These are phyloP conservation scores for Cercophora scortea DNA, from an alignment of 495 filamentous ascomycete species.

Conservation along the genomic window DNA sequence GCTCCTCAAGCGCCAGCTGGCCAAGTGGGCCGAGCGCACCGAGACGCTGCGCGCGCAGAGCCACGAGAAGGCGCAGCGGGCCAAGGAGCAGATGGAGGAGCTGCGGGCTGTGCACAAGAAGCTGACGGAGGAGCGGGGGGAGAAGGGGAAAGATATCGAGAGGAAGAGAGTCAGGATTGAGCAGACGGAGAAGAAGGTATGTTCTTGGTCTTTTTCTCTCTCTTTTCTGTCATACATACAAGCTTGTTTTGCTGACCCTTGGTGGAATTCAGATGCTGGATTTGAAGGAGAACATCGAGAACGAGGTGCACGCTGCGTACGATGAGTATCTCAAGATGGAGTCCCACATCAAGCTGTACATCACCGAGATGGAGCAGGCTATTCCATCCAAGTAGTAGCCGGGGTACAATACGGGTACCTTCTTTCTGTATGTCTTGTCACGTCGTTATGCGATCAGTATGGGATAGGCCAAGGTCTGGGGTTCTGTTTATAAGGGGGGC, in stretches of 20 bases:
- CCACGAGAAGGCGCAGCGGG: conserved; percentile 68
- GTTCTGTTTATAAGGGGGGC: conserved; percentile 1
- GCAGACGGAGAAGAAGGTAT: conserved; percentile 97
- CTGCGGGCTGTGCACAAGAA: conserved; percentile 71
- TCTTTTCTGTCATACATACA: not conserved
- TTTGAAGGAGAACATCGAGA: conserved; percentile 93
- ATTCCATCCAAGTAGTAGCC: conserved; percentile 32
- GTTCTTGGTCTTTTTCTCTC: conserved; percentile 14
- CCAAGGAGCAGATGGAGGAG: conserved; percentile 85
- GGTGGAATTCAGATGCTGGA: conserved; percentile 74
- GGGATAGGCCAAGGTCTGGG: not conserved
- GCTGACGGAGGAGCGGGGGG: conserved; percentile 73
- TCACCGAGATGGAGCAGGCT: conserved; percentile 96
- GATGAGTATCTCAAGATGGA: conserved; percentile 96
- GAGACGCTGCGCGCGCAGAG: conserved; percentile 69
- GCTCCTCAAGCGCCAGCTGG: conserved; percentile 72
- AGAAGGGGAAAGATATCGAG: conserved; percentile 87
- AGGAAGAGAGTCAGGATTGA: conserved; percentile 83
- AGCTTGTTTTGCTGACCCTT: conserved; percentile 23
- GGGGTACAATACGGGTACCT: too few species aligned
- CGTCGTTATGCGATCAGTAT: conserved; percentile 7
- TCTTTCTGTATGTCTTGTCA: not conserved
- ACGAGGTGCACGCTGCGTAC: conserved; percentile 76
- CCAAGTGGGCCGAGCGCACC: conserved; percentile 77
- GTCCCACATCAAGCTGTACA: conserved; percentile 92